phyloP scores from a whole-genome alignment of 169 alveolate species.

The Besnoitia besnoiti region DNA sequence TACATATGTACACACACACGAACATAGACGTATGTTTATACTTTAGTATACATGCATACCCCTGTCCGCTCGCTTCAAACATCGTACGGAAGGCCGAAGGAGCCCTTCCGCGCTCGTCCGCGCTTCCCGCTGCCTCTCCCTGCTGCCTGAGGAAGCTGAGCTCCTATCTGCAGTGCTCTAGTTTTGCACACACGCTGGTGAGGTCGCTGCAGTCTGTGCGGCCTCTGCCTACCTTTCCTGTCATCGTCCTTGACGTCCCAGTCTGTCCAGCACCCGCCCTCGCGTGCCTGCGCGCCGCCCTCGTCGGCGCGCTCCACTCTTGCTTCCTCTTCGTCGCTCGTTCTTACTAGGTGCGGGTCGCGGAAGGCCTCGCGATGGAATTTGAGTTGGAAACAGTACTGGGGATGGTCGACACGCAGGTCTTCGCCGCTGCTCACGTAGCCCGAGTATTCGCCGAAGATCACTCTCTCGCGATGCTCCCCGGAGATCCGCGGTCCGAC shows the following conservation, averaged over 20 bases:
- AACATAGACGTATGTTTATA: not conserved
- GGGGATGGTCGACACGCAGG: not conserved
- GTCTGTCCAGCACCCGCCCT: not conserved
- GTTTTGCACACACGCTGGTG: no score
- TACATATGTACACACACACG: not conserved
- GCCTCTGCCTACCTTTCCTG: not conserved
- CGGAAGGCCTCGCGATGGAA: conserved; percentile 31
- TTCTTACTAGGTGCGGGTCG: not conserved
- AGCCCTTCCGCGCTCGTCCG: no score
- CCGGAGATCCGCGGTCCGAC: conserved; percentile 53
- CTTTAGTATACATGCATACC: no score
- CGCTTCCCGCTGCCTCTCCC: no score
- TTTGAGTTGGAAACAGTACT: conserved; percentile 34
- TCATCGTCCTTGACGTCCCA: not conserved
- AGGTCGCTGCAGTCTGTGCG: no score
- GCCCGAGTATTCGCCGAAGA: conserved; percentile 35
- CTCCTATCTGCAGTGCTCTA: no score
- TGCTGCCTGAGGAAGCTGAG: no score
- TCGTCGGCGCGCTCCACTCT: not conserved
- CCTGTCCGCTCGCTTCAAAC: no score
- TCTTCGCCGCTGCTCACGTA: conserved; percentile 28
- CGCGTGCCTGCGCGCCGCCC: not conserved
- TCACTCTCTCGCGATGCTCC: conserved; percentile 20
- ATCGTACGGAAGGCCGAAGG: no score
- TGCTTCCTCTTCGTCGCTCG: not conserved